Conservation (phyloP, 345 rosid genomes). For the Bruguiera parviflora region DNA sequence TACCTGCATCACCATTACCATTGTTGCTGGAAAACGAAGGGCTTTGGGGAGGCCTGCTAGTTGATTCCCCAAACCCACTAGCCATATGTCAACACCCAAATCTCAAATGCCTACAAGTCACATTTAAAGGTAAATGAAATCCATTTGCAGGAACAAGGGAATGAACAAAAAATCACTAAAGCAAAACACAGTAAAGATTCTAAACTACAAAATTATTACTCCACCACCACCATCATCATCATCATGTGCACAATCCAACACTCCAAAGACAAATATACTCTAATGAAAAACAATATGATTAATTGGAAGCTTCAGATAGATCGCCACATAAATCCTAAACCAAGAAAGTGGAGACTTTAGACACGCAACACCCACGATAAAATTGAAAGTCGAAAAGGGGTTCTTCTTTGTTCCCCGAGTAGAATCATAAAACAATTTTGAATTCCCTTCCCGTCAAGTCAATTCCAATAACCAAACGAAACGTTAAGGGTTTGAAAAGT, state of each 20-base stretch:
- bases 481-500: not conserved
- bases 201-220: no score
- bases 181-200: no score
- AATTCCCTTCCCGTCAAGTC: not conserved
- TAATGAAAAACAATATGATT: no score
- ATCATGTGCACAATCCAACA: no score
- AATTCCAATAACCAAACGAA: not conserved
- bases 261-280: no score
- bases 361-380: no score
- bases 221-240: no score
- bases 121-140: conserved; percentile 15
- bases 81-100: conserved; percentile 41
- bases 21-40: conserved; percentile 60
- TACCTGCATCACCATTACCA: conserved; percentile 58
- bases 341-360: no score
- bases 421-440: not conserved
- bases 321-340: no score
- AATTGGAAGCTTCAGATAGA: no score
- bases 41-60: conserved; percentile 54
- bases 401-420: no score
- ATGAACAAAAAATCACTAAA: not conserved
- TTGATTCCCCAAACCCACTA: conserved; percentile 62
- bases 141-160: not conserved
- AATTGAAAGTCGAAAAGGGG: no score
- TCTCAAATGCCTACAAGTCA: conserved; percentile 25